Conservation (phyloP, 331 rosid species). For the Spiraea crenata region DNA sequence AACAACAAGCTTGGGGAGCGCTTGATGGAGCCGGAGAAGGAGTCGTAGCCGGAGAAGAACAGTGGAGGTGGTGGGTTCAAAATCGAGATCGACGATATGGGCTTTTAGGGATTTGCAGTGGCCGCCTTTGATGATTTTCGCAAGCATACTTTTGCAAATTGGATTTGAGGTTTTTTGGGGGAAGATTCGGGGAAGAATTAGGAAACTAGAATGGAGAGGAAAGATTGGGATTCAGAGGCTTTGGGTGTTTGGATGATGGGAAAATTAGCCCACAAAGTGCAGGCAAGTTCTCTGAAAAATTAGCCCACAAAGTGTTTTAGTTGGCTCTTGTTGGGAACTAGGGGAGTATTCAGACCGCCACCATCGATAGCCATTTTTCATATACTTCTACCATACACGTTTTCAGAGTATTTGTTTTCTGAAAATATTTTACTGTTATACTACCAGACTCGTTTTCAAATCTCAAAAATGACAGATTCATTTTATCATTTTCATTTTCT, state of each 20-base stretch:
- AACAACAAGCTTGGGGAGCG: conserved; percentile 55
- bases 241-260: conserved; percentile 23
- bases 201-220: conserved; percentile 4
- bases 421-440: too few relatives aligned
- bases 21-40: conserved; percentile 55
- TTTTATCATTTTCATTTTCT: too few relatives aligned
- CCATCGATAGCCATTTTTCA: too few relatives aligned
- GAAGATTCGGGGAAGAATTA: background rate
- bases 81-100: conserved; percentile 22
- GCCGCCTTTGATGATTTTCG: conserved; percentile 58
- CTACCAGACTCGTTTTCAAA: too few relatives aligned
- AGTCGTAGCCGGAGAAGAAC: conserved; percentile 69
- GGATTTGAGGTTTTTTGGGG: background rate
- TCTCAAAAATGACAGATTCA: too few relatives aligned
- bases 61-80: conserved; percentile 28
- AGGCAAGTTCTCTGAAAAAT: background rate
- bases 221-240: conserved; percentile 12
- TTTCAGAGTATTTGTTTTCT: too few relatives aligned
- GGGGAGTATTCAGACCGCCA: too few relatives aligned
- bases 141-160: conserved; percentile 38
- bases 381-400: too few relatives aligned
- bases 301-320: too few relatives aligned
- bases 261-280: background rate
- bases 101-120: conserved; percentile 46
- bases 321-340: background rate